A percentile compares a stretch with the other conserved stretches of the same genome.
Conservation (phyloP, 257 asterid genomes). For the Nicotiana noctiflora region DNA sequence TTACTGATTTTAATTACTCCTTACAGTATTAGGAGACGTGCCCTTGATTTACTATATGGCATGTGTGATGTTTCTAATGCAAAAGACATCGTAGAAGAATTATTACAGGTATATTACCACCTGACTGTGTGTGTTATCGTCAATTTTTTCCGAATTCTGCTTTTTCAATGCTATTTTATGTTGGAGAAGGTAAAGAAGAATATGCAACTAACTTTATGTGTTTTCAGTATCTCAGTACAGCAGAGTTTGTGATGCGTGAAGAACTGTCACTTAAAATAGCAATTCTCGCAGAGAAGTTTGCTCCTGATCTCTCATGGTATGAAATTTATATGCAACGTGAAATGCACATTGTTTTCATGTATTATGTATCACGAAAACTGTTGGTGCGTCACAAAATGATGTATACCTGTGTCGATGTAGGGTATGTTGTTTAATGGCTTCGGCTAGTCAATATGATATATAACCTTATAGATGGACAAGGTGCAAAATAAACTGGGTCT, state of each 20-base stretch:
- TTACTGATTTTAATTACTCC: conserved; percentile 18
- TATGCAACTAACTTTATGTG: conserved; percentile 15
- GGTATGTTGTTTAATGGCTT: neutral
- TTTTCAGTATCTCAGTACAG: conserved; percentile 77
- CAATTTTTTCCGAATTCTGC: neutral
- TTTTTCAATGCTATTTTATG: neutral
- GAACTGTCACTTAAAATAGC: conserved; percentile 83
- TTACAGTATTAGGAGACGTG: conserved; percentile 85
- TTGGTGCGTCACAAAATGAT: neutral
- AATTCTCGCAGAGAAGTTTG: conserved; percentile 93
- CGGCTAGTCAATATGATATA: neutral
- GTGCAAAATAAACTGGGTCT: neutral
- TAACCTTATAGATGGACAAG: neutral
- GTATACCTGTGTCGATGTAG: neutral
- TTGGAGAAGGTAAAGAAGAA: conserved; percentile 8
- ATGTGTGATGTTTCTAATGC: conserved; percentile 99
- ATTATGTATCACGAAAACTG: neutral
- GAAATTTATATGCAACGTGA: conserved; percentile 9
- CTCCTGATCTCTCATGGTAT: conserved; percentile 96
- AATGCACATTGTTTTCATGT: neutral
- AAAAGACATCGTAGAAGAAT: conserved; percentile 94
- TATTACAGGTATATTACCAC: conserved; percentile 64
- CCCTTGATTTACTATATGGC: conserved; percentile 94
- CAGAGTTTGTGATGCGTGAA: conserved; percentile 66
- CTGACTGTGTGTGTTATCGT: neutral